Conservation (phyloP, 2,329 filamentous ascomycete species). For the Pseudogymnoascus sp. region DNA sequence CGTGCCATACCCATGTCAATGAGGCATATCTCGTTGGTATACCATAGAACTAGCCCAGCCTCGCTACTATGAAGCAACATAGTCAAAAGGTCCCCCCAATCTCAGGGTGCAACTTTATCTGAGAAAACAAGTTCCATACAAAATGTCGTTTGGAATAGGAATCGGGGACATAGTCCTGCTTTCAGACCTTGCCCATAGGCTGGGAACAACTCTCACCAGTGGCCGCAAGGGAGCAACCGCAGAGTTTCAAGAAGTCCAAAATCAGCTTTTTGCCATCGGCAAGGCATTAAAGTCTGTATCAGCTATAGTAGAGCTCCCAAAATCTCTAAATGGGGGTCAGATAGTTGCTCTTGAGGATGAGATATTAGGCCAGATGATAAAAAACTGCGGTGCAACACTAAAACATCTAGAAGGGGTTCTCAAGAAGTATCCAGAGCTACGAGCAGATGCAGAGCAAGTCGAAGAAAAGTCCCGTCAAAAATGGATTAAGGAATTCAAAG, state of each 20-base stretch:
- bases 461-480: not conserved
- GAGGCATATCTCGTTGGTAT: not conserved
- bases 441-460: not conserved
- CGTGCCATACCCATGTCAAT: not conserved
- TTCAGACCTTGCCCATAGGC: not conserved
- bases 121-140: not conserved
- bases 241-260: constrained; percentile 12
- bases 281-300: constrained; percentile 11
- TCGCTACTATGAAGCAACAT: not conserved
- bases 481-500: not conserved
- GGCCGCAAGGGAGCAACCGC: not conserved
- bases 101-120: not conserved
- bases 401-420: constrained; percentile 8
- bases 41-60: not conserved
- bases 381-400: constrained; percentile 7
- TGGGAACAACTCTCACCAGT: constrained; percentile 1
- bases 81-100: not conserved
- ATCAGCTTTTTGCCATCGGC: constrained; percentile 12
- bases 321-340: not conserved
- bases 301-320: not conserved
- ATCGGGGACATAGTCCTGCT: constrained; percentile 10
- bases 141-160: constrained; percentile 11
- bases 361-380: constrained; percentile 10
- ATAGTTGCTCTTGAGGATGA: not conserved
- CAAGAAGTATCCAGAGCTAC: constrained; percentile 9